phyloP scores from a whole-genome alignment of 331 rosid species.

The Rhamnella rubrinervis region DNA sequence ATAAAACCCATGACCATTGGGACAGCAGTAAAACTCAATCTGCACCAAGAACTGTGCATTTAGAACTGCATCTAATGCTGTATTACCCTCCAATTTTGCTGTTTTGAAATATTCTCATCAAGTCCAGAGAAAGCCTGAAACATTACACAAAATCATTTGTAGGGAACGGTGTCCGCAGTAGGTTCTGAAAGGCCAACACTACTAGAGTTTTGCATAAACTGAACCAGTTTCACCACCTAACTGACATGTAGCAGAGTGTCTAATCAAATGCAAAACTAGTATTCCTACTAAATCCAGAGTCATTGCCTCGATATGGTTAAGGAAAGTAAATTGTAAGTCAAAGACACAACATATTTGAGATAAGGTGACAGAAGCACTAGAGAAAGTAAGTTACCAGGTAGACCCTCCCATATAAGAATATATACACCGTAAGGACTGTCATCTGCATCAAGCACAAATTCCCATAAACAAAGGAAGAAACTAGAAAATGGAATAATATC shows the following conservation, averaged over 20 bases:
- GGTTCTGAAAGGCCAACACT: too few relatives aligned
- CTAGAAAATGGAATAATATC: background rate
- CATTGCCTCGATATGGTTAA: background rate
- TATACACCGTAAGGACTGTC: constrained; percentile 91
- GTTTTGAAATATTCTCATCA: constrained; percentile 54
- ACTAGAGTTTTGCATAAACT: background rate
- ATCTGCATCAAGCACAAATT: constrained; percentile 55
- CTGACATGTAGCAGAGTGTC: background rate
- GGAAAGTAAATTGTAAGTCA: background rate
- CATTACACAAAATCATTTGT: constrained; percentile 10
- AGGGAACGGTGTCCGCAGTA: background rate
- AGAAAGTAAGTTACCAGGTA: constrained; percentile 59
- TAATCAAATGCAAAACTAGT: background rate
- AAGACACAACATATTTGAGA: background rate
- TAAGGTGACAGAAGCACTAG: constrained; percentile 3
- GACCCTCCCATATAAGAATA: constrained; percentile 88
- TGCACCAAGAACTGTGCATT: constrained; percentile 97
- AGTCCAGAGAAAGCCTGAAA: constrained; percentile 92
- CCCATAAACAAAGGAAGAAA: constrained; percentile 6
- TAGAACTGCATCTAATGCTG: constrained; percentile 80
- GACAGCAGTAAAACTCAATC: constrained; percentile 88
- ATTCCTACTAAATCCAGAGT: background rate
- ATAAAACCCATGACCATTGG: constrained; percentile 97
- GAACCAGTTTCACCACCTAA: background rate
- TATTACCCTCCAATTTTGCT: constrained; percentile 66